A percentile compares a stretch with the other conserved stretches of the same genome.
Conservation (phyloP, 768 basidiomycete species). For the Tylopilus plumbeoviolaceoides region DNA sequence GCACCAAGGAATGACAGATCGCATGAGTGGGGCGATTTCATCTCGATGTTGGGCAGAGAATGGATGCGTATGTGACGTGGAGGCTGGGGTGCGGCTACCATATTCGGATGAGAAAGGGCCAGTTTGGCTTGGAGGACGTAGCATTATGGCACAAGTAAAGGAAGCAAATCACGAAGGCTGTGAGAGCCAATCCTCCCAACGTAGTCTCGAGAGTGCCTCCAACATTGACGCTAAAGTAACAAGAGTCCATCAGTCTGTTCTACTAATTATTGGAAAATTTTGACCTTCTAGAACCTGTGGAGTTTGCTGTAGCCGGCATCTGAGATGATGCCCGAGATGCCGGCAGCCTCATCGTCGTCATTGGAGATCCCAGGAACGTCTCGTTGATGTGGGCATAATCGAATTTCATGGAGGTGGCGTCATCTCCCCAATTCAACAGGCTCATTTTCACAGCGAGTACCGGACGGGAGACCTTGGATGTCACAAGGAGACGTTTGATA, state of each 20-base stretch:
- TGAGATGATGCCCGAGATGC: not conserved
- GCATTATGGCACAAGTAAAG: not conserved
- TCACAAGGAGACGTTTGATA: conserved; percentile 19
- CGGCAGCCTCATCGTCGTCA: conserved; percentile 2
- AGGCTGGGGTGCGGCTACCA: not conserved
- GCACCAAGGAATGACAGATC: conserved; percentile 17
- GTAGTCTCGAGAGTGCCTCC: conserved; percentile 13
- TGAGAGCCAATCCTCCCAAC: conserved; percentile 9
- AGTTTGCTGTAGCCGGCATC: not conserved
- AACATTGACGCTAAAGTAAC: conserved; percentile 8
- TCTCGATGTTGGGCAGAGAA: not conserved
- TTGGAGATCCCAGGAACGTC: conserved; percentile 11
- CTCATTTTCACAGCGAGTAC: conserved; percentile 22
- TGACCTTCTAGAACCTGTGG: conserved; percentile 7
- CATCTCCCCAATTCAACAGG: conserved; percentile 17
- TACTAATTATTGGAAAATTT: not conserved
- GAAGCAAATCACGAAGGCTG: conserved; percentile 1
- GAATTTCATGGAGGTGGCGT: conserved; percentile 23
- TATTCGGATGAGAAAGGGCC: conserved; percentile 4
- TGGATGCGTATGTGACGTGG: not conserved
- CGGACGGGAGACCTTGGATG: conserved; percentile 14
- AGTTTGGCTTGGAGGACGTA: not conserved
- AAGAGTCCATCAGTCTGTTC: not conserved
- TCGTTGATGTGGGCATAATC: conserved; percentile 26
- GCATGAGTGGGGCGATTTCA: conserved; percentile 1